Evolutionary conservation across 345 rosid species (phyloP), one percentile per base, ranked within the genome.

Genomic region (Rhizophora mangle): DNA sequence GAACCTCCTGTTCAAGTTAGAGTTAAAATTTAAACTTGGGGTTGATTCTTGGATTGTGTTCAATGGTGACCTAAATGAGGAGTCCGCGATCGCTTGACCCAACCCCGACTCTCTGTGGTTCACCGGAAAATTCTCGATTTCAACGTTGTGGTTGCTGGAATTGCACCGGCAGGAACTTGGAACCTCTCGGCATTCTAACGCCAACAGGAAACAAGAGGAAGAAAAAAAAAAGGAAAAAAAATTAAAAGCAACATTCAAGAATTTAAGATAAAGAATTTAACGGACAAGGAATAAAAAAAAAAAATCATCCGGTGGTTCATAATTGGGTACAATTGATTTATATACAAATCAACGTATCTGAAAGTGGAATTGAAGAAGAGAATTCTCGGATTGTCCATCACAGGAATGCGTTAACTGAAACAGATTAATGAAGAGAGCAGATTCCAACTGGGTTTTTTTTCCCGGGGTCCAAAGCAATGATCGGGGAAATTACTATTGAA

Each of bases 21-120:
- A 1, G 18, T 68, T 77, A 68, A 79, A 74, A 76, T 82, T 80
- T 5, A 96, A 97, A 53, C 96, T 88, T 55, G 79, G 65, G 63
- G 9, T 54, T 24, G 24, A 21, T 9, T 83, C 88, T 37, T 80
- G 93, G 43, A 90, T 85, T 20, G 85, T 60, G 81, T 79, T 83
- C 55, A 92, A 63, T 1, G 98, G 98, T 27, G 95, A 84, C 72
- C 96, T 83, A 24, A 72, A 10, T n/a, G 81, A 83, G 2, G 82
- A 80, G 65, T 88, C 92, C 27, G 60, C 36, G 69, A 75, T 72
- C 16, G 82, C 43, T 39, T 85, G 90, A 66, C 85, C 46, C 30
- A 76, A 68, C 4, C 83, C 57, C 13, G 88, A 79, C 66, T 81
- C 78, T n/a, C 73, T 81, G 39, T 89, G 80, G 73, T 88, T 86